Evolutionary conservation across 2,329 filamentous ascomycete genomes (phyloP), one percentile per base, ranked within the genome.

Genomic region (Hypoxylon sp.): DNA sequence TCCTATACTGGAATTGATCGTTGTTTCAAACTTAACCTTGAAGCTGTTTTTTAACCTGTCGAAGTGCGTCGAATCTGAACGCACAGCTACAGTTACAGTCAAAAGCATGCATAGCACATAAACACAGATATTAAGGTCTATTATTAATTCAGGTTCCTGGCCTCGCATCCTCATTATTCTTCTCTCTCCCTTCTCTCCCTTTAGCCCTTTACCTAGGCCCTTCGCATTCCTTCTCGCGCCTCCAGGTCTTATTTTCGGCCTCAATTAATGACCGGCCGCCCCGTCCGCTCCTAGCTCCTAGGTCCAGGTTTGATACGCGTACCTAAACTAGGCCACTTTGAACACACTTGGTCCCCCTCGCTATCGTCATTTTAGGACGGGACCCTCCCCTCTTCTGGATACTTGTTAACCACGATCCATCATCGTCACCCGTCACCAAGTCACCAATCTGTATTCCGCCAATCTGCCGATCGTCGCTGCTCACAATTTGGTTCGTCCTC

Each of bases 391-490:
- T 41, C 37, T 41, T 41, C 30, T 47, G 48, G 30, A 39, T 48
- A 65, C 28, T 44, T 50, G 46, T 66, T 57, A 62, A 51, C 51
- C 57, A 64, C 61, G 58, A 58, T 56, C 62, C 51, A 50, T 47
- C 59, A 28, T 51, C 65, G 32, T 65, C 59, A 60, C 54, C 30
- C 34, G 55, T 55, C 49, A 41, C 30, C 44, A 22, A 22, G 22
- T 17, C 30, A 50, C 24, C 20, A n/a, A 26, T 20, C 13, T 54
- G 26, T 53, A 56, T 54, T 51, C 52, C 32, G 63, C 59, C 34
- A 20, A 41, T 41, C 46, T 59, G 51, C 39, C 58, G 65, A 68
- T 68, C 65, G 59, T 57, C 56, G 46, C 57, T 64, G 49, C 59
- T 28, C 53, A 52, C 59, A 57, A 65, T 49, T 50, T 53, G 49